Evolutionary conservation across 2,329 filamentous ascomycete species (phyloP), one percentile per base, ranked within the genome.

Genomic region (Colletotrichum orbiculare): DNA sequence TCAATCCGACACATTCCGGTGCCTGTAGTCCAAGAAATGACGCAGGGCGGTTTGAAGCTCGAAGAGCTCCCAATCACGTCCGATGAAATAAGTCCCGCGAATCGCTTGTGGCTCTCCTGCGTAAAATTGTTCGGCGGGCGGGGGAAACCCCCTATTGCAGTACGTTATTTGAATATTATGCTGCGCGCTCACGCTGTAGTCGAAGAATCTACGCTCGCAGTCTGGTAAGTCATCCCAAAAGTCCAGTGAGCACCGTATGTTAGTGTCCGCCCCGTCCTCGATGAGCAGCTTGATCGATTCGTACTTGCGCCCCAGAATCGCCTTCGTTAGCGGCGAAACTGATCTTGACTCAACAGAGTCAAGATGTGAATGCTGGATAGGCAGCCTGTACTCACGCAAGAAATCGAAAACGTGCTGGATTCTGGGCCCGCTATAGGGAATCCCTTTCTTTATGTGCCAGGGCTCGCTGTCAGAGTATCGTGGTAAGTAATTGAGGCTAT

Each of bases 321-420:
- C 55, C 35, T 50, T 58, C 17, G 43, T 58, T 39, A 58, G 25
- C 12, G 55, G 38, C 9, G 46, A 25, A 15, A 50, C 15, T 43
- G 8, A 7, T n/a, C 1, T 33, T 17, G 47, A 45, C 25, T 17
- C 7, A 3, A 42, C n/a, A 1, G n/a, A 1, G 17, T 57, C 54
- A 15, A 57, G 54, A 10, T 37, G 25, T 1, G 54, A 57, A 8
- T 12, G n/a, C 11, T 48, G 34, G 2, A 57, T 39, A 4, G 54
- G 54, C 13, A 58, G 38, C 1, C 11, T 1, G n/a, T 43, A 11
- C n/a, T 58, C 39, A 13, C 15, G 47, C 25, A 58, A 33, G n/a
- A 58, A 58, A 41, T 38, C 38, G 38, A 50, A 2, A 11, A 50
- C 55, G 13, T 50, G 17, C n/a, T 17, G 15, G 37, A 58, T 34